Percentiles rank a stretch among this genome's conserved stretches.
These are phyloP conservation scores for Kazachstania sp. DNA, from an alignment of 1,139 yeast genomes.

Conservation along the genomic window DNA sequence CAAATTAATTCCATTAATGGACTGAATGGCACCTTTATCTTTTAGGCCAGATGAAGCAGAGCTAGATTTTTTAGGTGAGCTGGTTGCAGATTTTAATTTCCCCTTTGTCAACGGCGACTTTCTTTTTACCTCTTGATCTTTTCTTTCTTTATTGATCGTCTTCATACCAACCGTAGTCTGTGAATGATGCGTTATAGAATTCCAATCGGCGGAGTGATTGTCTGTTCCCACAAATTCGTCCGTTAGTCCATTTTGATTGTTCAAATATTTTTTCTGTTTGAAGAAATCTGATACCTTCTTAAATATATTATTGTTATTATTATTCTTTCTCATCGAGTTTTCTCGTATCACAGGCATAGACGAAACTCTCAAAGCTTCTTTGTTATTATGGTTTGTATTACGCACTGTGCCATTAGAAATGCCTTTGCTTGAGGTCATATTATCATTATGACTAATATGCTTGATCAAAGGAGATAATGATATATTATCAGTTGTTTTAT, in stretches of 20 bases:
- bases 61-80: background rate
- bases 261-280: constrained; percentile 12
- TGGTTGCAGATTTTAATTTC: background rate
- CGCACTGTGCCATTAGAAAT: background rate
- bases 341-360: constrained; percentile 1
- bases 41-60: background rate
- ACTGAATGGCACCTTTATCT: background rate
- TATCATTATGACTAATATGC: background rate
- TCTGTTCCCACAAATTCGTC: background rate
- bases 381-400: background rate
- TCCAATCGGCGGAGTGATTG: background rate
- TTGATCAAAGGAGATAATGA: background rate
- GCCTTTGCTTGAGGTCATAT: background rate
- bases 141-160: background rate
- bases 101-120: background rate
- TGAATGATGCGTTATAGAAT: background rate
- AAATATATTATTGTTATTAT: constrained; percentile 8
- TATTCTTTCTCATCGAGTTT: constrained; percentile 3
- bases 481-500: constrained; percentile 6
- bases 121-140: background rate
- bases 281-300: constrained; percentile 20
- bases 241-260: background rate
- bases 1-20: background rate
- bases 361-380: background rate
- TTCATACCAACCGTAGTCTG: background rate